phyloP scores from a whole-genome alignment of 352 stramenopile species.

The Globisporangium heterothallicum region DNA sequence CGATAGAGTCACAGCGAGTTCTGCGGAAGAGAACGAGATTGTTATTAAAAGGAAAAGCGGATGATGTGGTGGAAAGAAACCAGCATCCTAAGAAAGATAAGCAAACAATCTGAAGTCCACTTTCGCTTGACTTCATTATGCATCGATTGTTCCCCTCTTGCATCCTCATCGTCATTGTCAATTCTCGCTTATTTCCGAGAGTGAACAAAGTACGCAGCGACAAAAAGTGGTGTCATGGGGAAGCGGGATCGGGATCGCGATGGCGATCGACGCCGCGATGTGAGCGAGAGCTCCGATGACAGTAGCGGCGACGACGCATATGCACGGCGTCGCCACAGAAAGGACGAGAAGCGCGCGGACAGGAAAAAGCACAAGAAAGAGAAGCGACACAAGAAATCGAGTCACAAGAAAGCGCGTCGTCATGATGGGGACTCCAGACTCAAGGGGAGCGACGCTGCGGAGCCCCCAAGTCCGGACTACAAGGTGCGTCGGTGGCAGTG shows the following conservation, averaged over 20 bases:
- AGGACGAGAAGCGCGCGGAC: slow-evolving; percentile 27
- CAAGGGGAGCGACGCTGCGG: too few species aligned
- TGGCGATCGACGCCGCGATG: not conserved
- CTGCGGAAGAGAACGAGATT: not conserved
- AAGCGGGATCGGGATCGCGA: not conserved
- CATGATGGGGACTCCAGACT: too few species aligned
- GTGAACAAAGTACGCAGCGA: too few species aligned
- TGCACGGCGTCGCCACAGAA: slow-evolving; percentile 3
- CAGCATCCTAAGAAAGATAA: not conserved
- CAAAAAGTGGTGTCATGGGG: slow-evolving; percentile 4
- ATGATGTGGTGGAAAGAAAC: not conserved
- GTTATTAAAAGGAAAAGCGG: too few species aligned
- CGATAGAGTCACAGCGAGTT: not conserved
- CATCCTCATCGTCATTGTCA: too few species aligned
- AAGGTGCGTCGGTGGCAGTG: slow-evolving; percentile 6
- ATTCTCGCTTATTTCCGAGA: too few species aligned
- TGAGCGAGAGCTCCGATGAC: not conserved
- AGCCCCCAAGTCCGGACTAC: slow-evolving; percentile 12
- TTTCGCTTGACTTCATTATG: too few species aligned
- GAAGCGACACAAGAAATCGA: slow-evolving; percentile 23
- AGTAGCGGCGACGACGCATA: not conserved
- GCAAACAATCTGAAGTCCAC: not conserved
- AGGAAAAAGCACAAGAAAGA: slow-evolving; percentile 22
- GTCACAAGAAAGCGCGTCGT: slow-evolving; percentile 19
- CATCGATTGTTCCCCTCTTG: too few species aligned